These are phyloP conservation scores for Sphaceloma murrayae DNA, from an alignment of 2,329 filamentous ascomycete genomes.

Conservation along the genomic window DNA sequence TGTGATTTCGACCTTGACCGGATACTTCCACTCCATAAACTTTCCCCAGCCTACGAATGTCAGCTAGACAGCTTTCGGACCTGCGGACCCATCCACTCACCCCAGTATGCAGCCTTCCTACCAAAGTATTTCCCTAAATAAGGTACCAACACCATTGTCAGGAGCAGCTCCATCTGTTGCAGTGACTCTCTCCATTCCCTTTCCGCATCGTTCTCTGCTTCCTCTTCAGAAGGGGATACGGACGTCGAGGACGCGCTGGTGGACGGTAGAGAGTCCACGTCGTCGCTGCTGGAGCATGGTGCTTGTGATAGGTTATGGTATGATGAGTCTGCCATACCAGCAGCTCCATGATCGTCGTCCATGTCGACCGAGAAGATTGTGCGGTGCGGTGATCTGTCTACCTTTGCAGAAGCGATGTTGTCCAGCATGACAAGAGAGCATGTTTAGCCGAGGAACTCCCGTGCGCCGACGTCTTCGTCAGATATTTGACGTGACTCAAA, in stretches of 20 bases:
- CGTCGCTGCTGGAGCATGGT: slow-evolving; percentile 29
- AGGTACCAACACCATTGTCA: slow-evolving; percentile 91
- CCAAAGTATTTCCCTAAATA: slow-evolving; percentile 93
- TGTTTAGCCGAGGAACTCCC: slow-evolving; percentile 4
- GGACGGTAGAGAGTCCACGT: slow-evolving; percentile 43
- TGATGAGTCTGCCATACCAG: slow-evolving; percentile 28
- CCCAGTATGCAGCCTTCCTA: slow-evolving; percentile 91
- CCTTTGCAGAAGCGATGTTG: too few species aligned
- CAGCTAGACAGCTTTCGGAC: too few species aligned
- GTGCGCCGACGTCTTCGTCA: slow-evolving; percentile 2
- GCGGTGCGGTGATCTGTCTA: too few species aligned
- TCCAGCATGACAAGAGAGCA: too few species aligned
- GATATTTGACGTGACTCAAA: slow-evolving; percentile 8
- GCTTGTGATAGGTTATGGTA: slow-evolving; percentile 40
- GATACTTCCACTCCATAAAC: slow-evolving; percentile 92
- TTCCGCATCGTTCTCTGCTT: slow-evolving; percentile 73
- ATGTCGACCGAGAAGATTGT: neutral
- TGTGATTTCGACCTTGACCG: slow-evolving; percentile 58
- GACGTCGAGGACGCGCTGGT: slow-evolving; percentile 43
- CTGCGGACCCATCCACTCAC: slow-evolving; percentile 45
- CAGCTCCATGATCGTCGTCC: slow-evolving; percentile 14
- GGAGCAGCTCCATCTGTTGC: slow-evolving; percentile 81
- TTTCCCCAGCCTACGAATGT: slow-evolving; percentile 67
- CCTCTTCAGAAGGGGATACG: slow-evolving; percentile 35
- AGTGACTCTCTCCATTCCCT: slow-evolving; percentile 90